Evolutionary conservation across 371 early-diverging fungal genomes (phyloP), one percentile per base, ranked within the genome.

Genomic region (Mucor ambiguus): DNA sequence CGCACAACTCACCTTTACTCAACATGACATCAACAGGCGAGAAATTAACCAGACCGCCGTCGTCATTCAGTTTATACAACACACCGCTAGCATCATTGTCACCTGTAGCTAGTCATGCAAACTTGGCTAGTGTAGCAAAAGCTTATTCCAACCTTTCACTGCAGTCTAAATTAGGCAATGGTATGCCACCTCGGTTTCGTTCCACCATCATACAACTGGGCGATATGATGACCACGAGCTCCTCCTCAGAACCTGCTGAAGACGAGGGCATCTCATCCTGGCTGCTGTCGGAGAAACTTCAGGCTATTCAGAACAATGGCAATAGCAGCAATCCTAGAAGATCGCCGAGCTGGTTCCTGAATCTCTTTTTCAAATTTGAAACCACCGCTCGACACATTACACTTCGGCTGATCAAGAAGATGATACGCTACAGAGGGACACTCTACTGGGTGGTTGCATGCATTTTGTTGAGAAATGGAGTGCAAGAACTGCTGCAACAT

Each of bases 361-460:
- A 54, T 33, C 32, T 67, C 10, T 18, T 67, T 1, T 26, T 35
- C 6, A 62, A 48, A 32, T 60, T 59, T 33, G 57, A 71, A 54
- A 33, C 41, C 38, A 28, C 38, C 4, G 32, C 46, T 8, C 52
- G 44, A 4, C 29, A 60, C 12, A 14, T 68, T 5, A 60, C 67
- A n/a, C 33, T 64, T 11, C 55, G 62, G 24, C n/a, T 67, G 1
- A 29, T 71, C 20, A 66, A 44, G 18, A 70, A 73, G 55, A 44
- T 71, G 18, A 26, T 75, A n/a, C 56, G 54, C 43, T 77, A 77
- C 33, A 60, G 69, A 22, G 59, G 64, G 9, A 76, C 71, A 22
- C 55, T 80, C 0, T 80, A 72, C 43, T 80, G 81, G 81, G 55
- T 80, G 20, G 30, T 69, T 11, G 73, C 74, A 1, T 76, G 74